phyloP scores from a whole-genome alignment of 768 basidiomycete species.

The Kwoniella dejecticola region DNA sequence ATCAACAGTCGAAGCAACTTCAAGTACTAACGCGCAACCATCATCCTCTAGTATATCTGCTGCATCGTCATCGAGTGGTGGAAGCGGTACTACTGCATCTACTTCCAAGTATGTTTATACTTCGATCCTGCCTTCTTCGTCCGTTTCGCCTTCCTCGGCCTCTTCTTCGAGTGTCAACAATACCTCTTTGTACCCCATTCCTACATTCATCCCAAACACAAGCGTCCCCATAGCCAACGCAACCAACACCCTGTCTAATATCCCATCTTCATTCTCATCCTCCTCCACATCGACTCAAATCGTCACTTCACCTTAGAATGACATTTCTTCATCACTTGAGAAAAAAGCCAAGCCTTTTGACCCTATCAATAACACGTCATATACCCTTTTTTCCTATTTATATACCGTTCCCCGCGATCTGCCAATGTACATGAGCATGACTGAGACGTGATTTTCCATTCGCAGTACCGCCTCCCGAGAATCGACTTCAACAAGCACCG shows the following conservation, averaged over 20 bases:
- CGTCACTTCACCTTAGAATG: too few relatives aligned
- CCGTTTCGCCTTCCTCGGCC: too few relatives aligned
- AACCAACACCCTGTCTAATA: background rate
- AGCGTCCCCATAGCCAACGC: background rate
- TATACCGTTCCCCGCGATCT: too few relatives aligned
- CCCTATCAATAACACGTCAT: too few relatives aligned
- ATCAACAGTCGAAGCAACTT: background rate
- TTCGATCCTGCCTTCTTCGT: background rate
- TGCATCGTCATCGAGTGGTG: background rate
- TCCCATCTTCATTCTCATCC: too few relatives aligned
- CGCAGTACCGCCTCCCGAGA: too few relatives aligned
- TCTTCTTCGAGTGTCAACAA: background rate
- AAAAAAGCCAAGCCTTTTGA: too few relatives aligned
- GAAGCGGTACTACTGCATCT: background rate
- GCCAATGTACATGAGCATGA: too few relatives aligned
- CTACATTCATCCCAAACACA: background rate
- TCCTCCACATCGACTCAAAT: too few relatives aligned
- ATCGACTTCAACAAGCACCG: constrained; percentile 1
- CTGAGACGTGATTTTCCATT: too few relatives aligned
- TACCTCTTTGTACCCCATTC: background rate
- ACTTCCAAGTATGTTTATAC: constrained; percentile 4
- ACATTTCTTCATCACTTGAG: too few relatives aligned
- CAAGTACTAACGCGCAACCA: background rate
- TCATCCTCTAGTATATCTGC: constrained; percentile 6
- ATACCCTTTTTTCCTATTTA: too few relatives aligned